These are phyloP conservation scores for Rutstroemia sp. DNA, from an alignment of 2,329 filamentous ascomycete genomes.

Conservation along the genomic window DNA sequence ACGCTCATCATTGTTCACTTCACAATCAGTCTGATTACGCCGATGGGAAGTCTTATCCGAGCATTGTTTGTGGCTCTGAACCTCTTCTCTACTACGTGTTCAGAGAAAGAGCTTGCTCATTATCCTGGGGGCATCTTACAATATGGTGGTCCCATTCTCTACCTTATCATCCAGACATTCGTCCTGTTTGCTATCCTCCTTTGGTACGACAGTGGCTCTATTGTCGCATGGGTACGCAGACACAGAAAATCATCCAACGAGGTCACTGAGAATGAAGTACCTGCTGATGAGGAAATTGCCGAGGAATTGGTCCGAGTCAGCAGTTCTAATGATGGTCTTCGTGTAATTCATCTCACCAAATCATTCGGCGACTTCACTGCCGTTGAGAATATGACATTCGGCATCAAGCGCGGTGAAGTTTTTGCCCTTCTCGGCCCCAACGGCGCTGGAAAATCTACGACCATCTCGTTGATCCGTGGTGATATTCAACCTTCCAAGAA, in stretches of 20 bases:
- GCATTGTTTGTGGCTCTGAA: constrained; percentile 74
- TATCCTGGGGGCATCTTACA: constrained; percentile 65
- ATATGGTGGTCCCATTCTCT: constrained; percentile 80
- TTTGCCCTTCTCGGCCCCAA: constrained; percentile 88
- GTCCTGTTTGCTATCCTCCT: constrained; percentile 66
- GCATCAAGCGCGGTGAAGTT: constrained; percentile 70
- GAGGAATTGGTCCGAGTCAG: constrained; percentile 58
- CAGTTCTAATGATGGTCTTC: constrained; percentile 45
- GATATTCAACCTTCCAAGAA: constrained; percentile 64
- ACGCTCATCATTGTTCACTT: constrained; percentile 67
- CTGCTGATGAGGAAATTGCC: constrained; percentile 45
- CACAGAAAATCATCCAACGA: constrained; percentile 17
- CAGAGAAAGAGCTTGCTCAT: constrained; percentile 51
- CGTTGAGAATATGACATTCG: constrained; percentile 84
- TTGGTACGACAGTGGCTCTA: constrained; percentile 72
- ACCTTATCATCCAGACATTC: constrained; percentile 67
- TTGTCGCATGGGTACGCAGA: constrained; percentile 45
- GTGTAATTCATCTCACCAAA: constrained; percentile 76
- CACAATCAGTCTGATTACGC: constrained; percentile 64
- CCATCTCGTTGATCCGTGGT: constrained; percentile 83
- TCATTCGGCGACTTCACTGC: constrained; percentile 68
- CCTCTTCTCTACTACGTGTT: constrained; percentile 73
- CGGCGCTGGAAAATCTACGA: constrained; percentile 85
- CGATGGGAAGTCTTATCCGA: constrained; percentile 67
- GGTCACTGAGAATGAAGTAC: constrained; percentile 4